Conservation (phyloP, 305 asterid genomes). For the Plantago lanceolata region DNA sequence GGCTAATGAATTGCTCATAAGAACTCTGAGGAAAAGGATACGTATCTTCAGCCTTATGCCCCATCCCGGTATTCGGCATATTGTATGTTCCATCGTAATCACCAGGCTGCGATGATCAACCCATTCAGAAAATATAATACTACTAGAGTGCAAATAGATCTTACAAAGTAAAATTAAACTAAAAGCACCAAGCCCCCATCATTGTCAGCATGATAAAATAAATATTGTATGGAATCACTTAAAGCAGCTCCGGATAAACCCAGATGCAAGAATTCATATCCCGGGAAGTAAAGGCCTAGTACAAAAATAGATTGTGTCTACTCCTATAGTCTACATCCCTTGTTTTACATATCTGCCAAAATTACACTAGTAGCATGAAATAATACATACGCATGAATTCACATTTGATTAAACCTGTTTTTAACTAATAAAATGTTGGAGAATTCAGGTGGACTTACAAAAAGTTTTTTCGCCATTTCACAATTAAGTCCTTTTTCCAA, state of each 20-base stretch:
- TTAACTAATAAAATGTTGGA: constrained; percentile 14
- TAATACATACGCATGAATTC: not conserved
- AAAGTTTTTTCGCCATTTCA: constrained; percentile 60
- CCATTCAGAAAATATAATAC: constrained; percentile 20
- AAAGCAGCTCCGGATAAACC: constrained; percentile 17
- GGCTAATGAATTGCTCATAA: constrained; percentile 36
- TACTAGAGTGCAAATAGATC: constrained; percentile 2
- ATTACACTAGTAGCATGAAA: constrained; percentile 15
- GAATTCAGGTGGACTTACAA: constrained; percentile 51
- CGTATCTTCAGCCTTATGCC: constrained; percentile 41
- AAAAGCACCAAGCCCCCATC: not conserved
- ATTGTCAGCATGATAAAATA: not conserved
- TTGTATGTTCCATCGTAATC: constrained; percentile 31
- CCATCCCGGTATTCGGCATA: constrained; percentile 42
- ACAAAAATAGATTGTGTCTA: constrained; percentile 14
- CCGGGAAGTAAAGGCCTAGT: constrained; percentile 8
- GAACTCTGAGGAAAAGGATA: constrained; percentile 38
- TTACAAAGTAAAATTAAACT: not conserved
- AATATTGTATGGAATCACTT: constrained; percentile 9
- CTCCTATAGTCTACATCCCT: not conserved
- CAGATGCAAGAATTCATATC: not conserved
- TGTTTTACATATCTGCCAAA: not conserved
- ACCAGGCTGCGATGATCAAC: constrained; percentile 50
- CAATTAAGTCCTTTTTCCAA: constrained; percentile 76
- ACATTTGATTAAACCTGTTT: constrained; percentile 3